Evolutionary conservation across 148 eudicot genomes (phyloP), one percentile per base, ranked within the genome.

Genomic region (Diospyros kaki): DNA sequence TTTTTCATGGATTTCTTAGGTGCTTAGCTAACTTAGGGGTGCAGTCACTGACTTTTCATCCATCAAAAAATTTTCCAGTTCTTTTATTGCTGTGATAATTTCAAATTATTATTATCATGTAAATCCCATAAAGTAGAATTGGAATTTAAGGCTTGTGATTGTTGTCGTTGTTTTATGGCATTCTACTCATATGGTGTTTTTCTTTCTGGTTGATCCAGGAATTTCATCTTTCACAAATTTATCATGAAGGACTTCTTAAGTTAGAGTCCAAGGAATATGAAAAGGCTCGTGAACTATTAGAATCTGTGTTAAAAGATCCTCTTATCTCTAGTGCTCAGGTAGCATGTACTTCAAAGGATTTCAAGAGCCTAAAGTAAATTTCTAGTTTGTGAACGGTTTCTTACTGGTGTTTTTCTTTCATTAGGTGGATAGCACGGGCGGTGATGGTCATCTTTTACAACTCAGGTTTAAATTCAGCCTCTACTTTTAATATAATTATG

Each of bases 181-280:
- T 56, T 6, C 4, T 40, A 6, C 45, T 74, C 48, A 42, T 52
- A 7, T 59, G 68, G 61, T 65, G 41, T 54, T 68, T 15, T 63
- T 64, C 43, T 38, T 59, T 53, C 76, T 72, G 71, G 66, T 68
- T 55, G 12, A 68, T 81, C 17, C 81, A 95, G 98, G 98, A 95
- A 82, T 95, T 95, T 81, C 96, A 91, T 80, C 86, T 95, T 55
- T 90, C 97, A n/a, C 96, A 95, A 88, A 86, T 82, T 64, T 95
- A 95, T 81, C 98, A 95, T 64, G 97, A 95, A 76, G 98, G 98
- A 70, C 97, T 95, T 70, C 73, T 80, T 78, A 92, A 88, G 77
- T 81, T 95, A 82, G 89, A 95, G 82, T 83, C 90, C 64, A 92
- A 88, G 80, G 96, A 95, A 66, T 92, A 92, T 67, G 93, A 84